Evolutionary conservation across 495 filamentous ascomycete species (phyloP), one percentile per base, ranked within the genome.

Genomic region (Aspergillus avenaceus): DNA sequence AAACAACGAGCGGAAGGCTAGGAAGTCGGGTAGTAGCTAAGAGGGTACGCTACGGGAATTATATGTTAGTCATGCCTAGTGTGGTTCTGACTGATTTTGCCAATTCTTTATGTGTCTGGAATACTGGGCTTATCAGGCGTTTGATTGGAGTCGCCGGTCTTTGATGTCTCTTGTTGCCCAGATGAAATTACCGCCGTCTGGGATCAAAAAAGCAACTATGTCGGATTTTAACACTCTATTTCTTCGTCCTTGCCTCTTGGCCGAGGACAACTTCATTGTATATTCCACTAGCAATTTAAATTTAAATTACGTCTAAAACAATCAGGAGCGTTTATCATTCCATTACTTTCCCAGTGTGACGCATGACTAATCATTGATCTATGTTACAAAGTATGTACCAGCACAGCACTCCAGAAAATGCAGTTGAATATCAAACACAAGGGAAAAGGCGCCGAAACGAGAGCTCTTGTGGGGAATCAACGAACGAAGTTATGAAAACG

Each of bases 1-100:
- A 65, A 79, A 78, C 53, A 91, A 90, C 65, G 74, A 84, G 60
- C 78, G 75, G 62, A 76, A 68, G 55, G 63, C 63, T 52, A 70
- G 70, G 66, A 80, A 73, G 61, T 64, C 58, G 36, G 69, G 63
- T 52, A 65, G 53, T 43, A 41, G 53, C 23, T 56, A 41, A 29
- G 29, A 22, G 21, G 29, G 21, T 18, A n/a, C 25, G 41, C 29
- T 32, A 31, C 22, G 27, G 34, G 21, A 31, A 24, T 25, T n/a
- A 16, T 41, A 44, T 19, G 38, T 19, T 41, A 43, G 29, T 50
- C 18, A 43, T 34, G 8, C 21, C 38, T 50, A 19, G 49, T 28
- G 37, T 14, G 34, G 16, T 48, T 59, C 50, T 44, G 46, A 44
- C 25, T 46, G 26, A 45, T 47, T 59, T 41, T 45, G 31, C 44